Evolutionary conservation across 129 eudicot species (phyloP).

Genomic region (Artemisia annua): DNA sequence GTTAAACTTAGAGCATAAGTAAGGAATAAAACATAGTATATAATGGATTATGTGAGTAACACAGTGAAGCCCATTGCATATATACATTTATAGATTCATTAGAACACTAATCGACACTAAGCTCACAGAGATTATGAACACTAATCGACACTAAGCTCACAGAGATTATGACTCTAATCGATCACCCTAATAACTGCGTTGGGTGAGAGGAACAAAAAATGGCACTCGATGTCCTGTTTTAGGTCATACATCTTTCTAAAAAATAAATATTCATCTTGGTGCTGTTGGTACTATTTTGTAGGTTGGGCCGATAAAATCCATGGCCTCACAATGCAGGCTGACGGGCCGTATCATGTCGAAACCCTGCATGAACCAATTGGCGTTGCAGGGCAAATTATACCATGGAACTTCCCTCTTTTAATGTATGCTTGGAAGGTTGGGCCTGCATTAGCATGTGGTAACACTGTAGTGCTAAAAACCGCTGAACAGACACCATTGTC

Average conservation of each 20-base stretch:
- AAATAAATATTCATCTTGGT: constrained; percentile 16
- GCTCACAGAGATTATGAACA: neutral
- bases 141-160: neutral
- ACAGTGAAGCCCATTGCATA: neutral
- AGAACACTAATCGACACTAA: constrained; percentile 22
- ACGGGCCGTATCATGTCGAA: constrained; percentile 68
- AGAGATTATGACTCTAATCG: neutral
- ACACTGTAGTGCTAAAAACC: constrained; percentile 69
- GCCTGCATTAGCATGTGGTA: constrained; percentile 83
- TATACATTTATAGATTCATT: constrained; percentile 5
- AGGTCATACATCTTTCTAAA: neutral
- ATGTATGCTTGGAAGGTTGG: constrained; percentile 86
- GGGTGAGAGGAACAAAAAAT: no score
- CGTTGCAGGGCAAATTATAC: constrained; percentile 78
- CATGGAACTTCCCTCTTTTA: constrained; percentile 84
- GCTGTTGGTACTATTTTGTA: constrained; percentile 18
- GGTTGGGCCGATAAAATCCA: constrained; percentile 95
- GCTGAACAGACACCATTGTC: constrained; percentile 87
- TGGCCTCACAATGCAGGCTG: constrained; percentile 74
- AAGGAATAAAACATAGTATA: no score
- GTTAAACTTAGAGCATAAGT: neutral
- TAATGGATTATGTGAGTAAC: no score
- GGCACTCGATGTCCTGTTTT: neutral
- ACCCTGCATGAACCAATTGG: constrained; percentile 79
- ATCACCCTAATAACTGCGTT: no score